Conservation (phyloP, 495 filamentous ascomycete genomes). For the Penicillium silybi region DNA sequence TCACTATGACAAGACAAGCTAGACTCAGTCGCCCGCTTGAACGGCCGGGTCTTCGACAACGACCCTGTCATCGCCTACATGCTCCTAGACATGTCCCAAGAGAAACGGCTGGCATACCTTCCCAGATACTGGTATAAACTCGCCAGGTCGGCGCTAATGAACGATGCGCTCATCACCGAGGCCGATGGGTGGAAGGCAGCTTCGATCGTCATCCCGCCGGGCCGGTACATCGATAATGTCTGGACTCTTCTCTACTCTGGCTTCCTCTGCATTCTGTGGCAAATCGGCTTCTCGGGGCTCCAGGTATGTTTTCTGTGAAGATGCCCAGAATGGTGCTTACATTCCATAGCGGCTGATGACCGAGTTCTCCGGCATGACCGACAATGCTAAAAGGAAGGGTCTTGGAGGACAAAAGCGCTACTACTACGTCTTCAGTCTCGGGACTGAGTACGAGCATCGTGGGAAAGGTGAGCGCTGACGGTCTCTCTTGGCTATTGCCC, state of each 20-base stretch:
- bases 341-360: conserved; percentile 19
- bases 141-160: conserved; percentile 22
- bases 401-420: conserved; percentile 19
- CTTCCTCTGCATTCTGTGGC: conserved; percentile 20
- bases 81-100: conserved; percentile 18
- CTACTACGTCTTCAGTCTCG: conserved; percentile 30
- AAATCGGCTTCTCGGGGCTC: conserved; percentile 18
- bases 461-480: conserved; percentile 17
- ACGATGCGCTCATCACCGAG: conserved; percentile 25
- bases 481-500: too few species aligned
- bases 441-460: conserved; percentile 25
- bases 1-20: conserved; percentile 12
- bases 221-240: conserved; percentile 14
- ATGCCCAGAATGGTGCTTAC: not conserved
- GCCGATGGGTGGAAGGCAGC: conserved; percentile 27
- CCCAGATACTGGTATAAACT: conserved; percentile 22
- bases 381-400: conserved; percentile 23
- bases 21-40: conserved; percentile 12
- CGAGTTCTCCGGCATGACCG: conserved; percentile 27
- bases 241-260: conserved; percentile 23
- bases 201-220: conserved; percentile 22
- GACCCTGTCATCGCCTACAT: conserved; percentile 29
- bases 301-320: conserved; percentile 11
- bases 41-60: conserved; percentile 21
- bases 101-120: conserved; percentile 22